Evolutionary conservation across 257 asterid species (phyloP).

Genomic region (Capsicum chinense): DNA sequence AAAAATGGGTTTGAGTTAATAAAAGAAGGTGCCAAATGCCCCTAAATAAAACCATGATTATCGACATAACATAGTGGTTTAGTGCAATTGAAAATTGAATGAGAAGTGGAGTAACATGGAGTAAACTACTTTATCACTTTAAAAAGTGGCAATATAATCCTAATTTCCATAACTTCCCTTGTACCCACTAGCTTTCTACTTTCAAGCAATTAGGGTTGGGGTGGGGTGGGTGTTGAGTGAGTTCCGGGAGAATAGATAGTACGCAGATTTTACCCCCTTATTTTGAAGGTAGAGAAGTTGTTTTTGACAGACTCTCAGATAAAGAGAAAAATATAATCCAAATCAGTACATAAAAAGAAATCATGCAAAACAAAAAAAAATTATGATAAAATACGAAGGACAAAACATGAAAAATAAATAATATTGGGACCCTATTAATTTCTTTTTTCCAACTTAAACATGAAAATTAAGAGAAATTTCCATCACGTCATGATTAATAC

Average conservation of each 20-base stretch:
- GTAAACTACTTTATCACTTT: conserved; percentile 1
- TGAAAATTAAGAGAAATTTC: no score
- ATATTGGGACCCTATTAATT: background rate
- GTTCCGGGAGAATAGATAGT: no score
- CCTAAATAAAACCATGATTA: background rate
- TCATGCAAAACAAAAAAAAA: no score
- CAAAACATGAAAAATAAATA: background rate
- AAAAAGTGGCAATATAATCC: background rate
- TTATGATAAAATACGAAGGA: no score
- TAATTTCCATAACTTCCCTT: background rate
- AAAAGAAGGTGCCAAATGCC: background rate
- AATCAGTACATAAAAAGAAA: no score
- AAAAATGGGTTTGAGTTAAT: background rate
- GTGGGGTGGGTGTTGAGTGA: no score
- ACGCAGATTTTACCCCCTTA: no score
- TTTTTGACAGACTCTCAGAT: no score
- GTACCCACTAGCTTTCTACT: background rate
- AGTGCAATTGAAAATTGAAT: background rate
- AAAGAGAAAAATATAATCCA: no score
- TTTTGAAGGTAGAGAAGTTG: no score
- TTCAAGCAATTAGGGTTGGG: background rate
- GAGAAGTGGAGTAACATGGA: background rate
- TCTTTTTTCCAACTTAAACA: no score
- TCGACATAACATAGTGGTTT: background rate
- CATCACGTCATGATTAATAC: background rate